Evolutionary conservation across 352 stramenopile species (phyloP).

Genomic region (Porosira glacialis): DNA sequence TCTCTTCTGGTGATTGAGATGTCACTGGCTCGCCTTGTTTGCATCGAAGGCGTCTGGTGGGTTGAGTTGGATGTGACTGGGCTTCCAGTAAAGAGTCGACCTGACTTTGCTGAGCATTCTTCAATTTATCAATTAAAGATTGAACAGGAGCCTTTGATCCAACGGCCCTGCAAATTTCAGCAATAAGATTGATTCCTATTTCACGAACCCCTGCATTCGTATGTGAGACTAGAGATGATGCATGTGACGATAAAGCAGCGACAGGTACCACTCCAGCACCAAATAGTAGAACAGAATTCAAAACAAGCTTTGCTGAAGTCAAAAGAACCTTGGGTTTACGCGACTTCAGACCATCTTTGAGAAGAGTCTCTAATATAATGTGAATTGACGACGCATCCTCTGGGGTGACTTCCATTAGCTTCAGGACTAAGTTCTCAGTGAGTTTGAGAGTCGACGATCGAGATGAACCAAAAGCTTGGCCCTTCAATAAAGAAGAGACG

Average conservation of each 20-base stretch:
- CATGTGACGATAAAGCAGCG: conserved; percentile 39
- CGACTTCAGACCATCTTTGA: conserved; percentile 69
- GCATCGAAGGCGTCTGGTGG: conserved; percentile 50
- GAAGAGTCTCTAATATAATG: conserved; percentile 62
- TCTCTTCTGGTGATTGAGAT: conserved; percentile 49
- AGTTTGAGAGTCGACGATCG: conserved; percentile 57
- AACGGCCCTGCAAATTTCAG: conserved; percentile 77
- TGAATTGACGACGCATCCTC: conserved; percentile 57
- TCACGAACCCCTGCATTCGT: conserved; percentile 78
- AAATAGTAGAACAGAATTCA: conserved; percentile 65
- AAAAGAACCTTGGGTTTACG: conserved; percentile 78
- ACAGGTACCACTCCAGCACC: conserved; percentile 65
- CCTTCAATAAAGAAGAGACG: conserved; percentile 63
- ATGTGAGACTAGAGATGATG: conserved; percentile 68
- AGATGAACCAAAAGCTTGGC: conserved; percentile 69
- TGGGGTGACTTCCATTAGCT: conserved; percentile 75
- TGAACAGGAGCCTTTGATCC: conserved; percentile 69
- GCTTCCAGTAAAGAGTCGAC: conserved; percentile 65
- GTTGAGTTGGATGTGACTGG: conserved; percentile 43
- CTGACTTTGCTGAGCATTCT: conserved; percentile 69
- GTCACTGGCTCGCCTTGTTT: conserved; percentile 19
- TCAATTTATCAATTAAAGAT: conserved; percentile 70
- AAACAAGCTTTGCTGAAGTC: conserved; percentile 59
- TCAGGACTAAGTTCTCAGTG: conserved; percentile 60
- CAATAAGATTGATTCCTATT: conserved; percentile 70